A percentile compares a stretch with the other conserved stretches of the same genome.
These are phyloP conservation scores for Massariosphaeria phaeospora DNA, from an alignment of 495 filamentous ascomycete genomes.

Conservation along the genomic window DNA sequence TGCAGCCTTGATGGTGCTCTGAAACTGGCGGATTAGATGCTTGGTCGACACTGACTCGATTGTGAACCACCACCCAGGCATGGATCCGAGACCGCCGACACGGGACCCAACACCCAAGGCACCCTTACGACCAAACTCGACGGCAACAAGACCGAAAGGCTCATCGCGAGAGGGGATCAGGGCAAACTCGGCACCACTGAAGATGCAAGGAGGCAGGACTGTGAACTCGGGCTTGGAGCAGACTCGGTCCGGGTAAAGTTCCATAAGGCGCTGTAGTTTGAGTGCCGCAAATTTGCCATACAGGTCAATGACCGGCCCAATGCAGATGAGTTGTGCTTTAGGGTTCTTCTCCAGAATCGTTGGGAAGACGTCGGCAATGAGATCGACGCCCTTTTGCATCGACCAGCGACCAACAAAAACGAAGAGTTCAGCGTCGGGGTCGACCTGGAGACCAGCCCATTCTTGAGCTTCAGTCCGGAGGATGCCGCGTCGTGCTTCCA, in stretches of 20 bases:
- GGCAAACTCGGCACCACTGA: slow-evolving; percentile 74
- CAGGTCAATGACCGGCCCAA: slow-evolving; percentile 72
- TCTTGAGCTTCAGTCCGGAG: slow-evolving; percentile 67
- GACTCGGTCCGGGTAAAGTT: slow-evolving; percentile 69
- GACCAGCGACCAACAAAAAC: slow-evolving; percentile 79
- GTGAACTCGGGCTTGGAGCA: slow-evolving; percentile 76
- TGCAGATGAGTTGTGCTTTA: slow-evolving; percentile 63
- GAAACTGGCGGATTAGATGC: slow-evolving; percentile 69
- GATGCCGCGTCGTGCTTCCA: slow-evolving; percentile 53
- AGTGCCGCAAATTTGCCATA: slow-evolving; percentile 74
- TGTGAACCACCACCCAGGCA: slow-evolving; percentile 76
- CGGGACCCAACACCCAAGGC: slow-evolving; percentile 68
- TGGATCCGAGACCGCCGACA: slow-evolving; percentile 66
- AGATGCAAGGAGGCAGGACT: slow-evolving; percentile 66
- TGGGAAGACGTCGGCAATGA: slow-evolving; percentile 74
- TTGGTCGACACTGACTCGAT: slow-evolving; percentile 64
- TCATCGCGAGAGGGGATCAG: slow-evolving; percentile 76
- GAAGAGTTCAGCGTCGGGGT: slow-evolving; percentile 64
- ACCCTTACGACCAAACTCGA: slow-evolving; percentile 75
- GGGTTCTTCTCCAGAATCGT: slow-evolving; percentile 62
- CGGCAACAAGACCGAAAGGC: slow-evolving; percentile 75
- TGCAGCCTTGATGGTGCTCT: slow-evolving; percentile 60
- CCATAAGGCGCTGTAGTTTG: slow-evolving; percentile 68
- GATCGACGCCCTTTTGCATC: slow-evolving; percentile 72
- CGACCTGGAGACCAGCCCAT: slow-evolving; percentile 66